Evolutionary conservation across 1,284 basidiomycete species (phyloP).

Genomic region (Spongiforma sp.): DNA sequence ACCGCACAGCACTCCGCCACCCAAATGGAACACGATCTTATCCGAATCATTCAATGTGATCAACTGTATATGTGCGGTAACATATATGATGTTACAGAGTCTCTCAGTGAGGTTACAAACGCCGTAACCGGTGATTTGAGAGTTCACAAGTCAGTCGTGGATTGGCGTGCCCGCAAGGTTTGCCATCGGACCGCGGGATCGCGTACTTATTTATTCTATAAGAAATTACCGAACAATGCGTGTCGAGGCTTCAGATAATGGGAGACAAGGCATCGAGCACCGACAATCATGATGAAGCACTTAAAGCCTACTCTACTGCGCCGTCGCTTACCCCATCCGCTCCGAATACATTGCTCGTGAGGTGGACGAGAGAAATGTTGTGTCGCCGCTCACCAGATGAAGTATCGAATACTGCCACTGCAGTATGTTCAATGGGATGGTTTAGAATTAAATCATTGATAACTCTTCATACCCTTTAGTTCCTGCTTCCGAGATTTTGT

Average conservation of each 20-base stretch:
- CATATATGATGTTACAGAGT: neutral
- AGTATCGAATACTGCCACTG: neutral
- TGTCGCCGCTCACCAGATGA: neutral
- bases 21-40: neutral
- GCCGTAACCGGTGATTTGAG: neutral
- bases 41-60: no score
- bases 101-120: neutral
- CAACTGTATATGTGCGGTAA: neutral
- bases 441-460: neutral
- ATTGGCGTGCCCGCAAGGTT: neutral
- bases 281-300: neutral
- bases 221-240: neutral
- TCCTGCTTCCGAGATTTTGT: neutral
- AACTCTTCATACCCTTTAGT: neutral
- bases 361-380: neutral
- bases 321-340: neutral
- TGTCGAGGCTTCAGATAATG: neutral
- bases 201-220: neutral
- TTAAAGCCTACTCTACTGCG: neutral
- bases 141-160: neutral
- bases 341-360: neutral
- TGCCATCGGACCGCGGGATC: neutral
- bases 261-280: neutral
- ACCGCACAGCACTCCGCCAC: neutral
- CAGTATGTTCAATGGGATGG: neutral